A percentile compares a stretch with the other conserved stretches of the same genome.
Evolutionary conservation across 2,329 filamentous ascomycete genomes (phyloP).

Genomic region (Aspergillus sp.): DNA sequence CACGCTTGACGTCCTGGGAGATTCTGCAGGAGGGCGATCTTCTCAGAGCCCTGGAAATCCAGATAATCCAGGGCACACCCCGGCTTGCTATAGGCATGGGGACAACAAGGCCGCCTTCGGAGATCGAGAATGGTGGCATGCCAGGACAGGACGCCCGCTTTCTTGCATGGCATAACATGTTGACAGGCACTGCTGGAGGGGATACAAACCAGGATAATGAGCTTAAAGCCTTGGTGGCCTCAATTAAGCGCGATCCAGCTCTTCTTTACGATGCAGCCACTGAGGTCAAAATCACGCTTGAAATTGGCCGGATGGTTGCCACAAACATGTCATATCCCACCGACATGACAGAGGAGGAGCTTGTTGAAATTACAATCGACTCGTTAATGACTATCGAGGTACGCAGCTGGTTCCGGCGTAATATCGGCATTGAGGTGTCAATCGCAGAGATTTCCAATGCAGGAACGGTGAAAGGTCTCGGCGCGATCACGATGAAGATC

Average conservation of each 20-base stretch:
- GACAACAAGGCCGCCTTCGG: background rate
- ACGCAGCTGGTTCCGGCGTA: constrained; percentile 27
- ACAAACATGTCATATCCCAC: constrained; percentile 9
- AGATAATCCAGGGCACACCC: background rate
- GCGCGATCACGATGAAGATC: constrained; percentile 13
- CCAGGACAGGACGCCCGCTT: constrained; percentile 9
- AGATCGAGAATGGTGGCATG: background rate
- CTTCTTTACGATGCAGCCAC: constrained; percentile 9
- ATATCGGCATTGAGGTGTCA: constrained; percentile 32
- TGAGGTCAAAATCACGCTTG: constrained; percentile 5
- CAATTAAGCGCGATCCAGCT: constrained; percentile 5
- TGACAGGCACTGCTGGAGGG: background rate
- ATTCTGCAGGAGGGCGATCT: constrained; percentile 7
- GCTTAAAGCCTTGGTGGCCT: constrained; percentile 3
- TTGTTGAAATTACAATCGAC: constrained; percentile 22
- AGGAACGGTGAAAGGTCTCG: constrained; percentile 15
- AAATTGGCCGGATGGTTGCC: constrained; percentile 10
- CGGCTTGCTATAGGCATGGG: constrained; percentile 6
- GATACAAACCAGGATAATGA: background rate
- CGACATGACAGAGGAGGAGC: constrained; percentile 20
- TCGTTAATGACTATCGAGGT: constrained; percentile 32
- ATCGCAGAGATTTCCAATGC: constrained; percentile 55
- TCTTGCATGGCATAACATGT: constrained; percentile 6
- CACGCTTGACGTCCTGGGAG: constrained; percentile 11
- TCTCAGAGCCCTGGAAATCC: constrained; percentile 4